Conservation (phyloP, 2,329 filamentous ascomycete genomes). For the Trichoderma hamatum region DNA sequence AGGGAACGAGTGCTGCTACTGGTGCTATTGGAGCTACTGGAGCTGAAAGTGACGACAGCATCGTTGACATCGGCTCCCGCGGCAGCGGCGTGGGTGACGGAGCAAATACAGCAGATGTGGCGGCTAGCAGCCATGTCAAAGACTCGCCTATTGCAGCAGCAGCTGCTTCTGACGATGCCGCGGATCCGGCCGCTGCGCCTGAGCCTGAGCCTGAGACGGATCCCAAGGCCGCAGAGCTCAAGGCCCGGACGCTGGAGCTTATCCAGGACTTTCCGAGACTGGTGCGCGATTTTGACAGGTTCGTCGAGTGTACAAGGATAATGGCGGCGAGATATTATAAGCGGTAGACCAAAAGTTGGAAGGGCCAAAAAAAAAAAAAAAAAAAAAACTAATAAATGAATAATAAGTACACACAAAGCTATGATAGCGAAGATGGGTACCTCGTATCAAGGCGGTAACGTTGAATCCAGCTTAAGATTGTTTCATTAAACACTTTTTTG, state of each 20-base stretch:
- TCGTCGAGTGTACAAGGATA: constrained; percentile 30
- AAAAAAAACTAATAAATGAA: neutral
- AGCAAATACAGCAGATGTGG: neutral
- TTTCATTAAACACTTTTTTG: neutral
- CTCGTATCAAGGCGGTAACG: neutral
- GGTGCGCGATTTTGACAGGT: constrained; percentile 36
- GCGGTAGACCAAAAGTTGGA: neutral
- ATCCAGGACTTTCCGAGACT: constrained; percentile 37
- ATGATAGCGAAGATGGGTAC: neutral
- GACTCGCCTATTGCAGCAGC: neutral
- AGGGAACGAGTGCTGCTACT: neutral
- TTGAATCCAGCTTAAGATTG: neutral
- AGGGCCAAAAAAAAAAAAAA: neutral
- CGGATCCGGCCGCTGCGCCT: neutral
- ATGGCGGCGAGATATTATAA: constrained; percentile 16
- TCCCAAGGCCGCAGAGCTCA: constrained; percentile 31
- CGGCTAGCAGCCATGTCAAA: neutral
- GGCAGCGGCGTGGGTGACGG: constrained; percentile 12
- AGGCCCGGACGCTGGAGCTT: constrained; percentile 31
- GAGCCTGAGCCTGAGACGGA: constrained; percentile 1
- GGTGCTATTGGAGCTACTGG: too few species aligned
- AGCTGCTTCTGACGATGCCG: neutral
- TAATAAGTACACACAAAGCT: neutral
- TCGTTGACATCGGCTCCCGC: constrained; percentile 10
- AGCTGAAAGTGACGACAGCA: neutral